Evolutionary conservation across 2,329 filamentous ascomycete species (phyloP), one percentile per base, ranked within the genome.

Genomic region (Alternaria gaisen): DNA sequence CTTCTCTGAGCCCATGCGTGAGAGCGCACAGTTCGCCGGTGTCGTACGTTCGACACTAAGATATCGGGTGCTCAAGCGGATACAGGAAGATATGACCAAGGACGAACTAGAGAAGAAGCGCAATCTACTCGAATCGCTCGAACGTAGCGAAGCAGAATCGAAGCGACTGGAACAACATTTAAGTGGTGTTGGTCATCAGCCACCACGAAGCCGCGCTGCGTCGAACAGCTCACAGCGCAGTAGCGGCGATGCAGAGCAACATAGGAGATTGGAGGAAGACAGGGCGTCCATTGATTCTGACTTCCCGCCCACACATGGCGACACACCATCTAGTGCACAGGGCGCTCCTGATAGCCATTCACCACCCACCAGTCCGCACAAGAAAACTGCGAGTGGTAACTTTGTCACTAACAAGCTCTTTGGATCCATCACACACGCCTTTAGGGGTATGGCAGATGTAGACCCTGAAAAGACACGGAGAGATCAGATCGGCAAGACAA

Each of bases 1-100:
- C 67, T 99, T 99, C 75, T 93, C 96, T 0, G 96, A 99, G 75
- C 95, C 95, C 0, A 97, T 99, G 93, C 88, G 96, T 56, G 95
- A 99, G 80, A 97, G 93, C 72, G 94, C 95, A 12, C 95, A 99
- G 74, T 99, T 99, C 77, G 95, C 95, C 0, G 92, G 95, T 11
- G 93, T 99, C 1, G 95, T 99, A 4, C 88, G 94, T 42, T 91
- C 85, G 67, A 94, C 99, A 34, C 83, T 99, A 56, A 88, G 92
- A 66, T 99, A 97, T 77, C 86, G 95, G 16, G 90, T 98, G 3
- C 82, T 97, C 64, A 99, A 99, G 82, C 87, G 95, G 47, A 92
- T 99, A 54, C 95, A 99, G 76, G 93, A 98, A 78, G 95, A 99
- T 75, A 94, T 98, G 89, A 98, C 95, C 1, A 90, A 90, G 44